Evolutionary conservation across 2,329 filamentous ascomycete genomes (phyloP).

Genomic region (Clarireedia homoeocarpa): DNA sequence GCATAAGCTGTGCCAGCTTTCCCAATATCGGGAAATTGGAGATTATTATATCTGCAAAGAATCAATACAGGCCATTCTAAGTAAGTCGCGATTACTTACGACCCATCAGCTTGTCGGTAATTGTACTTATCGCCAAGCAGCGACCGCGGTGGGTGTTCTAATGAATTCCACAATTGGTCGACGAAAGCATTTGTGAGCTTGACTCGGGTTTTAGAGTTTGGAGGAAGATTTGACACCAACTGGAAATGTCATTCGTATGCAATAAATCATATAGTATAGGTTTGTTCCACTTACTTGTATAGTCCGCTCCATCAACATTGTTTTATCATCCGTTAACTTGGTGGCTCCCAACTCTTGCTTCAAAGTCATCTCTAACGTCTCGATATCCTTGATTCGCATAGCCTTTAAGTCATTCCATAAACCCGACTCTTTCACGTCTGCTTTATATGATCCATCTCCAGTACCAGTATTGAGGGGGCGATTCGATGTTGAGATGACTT

Average conservation of each 20-base stretch:
- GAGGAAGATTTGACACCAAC: conserved; percentile 57
- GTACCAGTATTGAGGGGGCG: conserved; percentile 56
- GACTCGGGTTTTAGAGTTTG: conserved; percentile 42
- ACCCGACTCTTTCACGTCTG: conserved; percentile 40
- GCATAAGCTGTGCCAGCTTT: conserved; percentile 61
- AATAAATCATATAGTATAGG: background rate
- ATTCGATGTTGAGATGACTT: conserved; percentile 39
- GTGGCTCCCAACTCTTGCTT: conserved; percentile 54
- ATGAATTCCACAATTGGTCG: conserved; percentile 58
- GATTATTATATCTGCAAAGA: conserved; percentile 35
- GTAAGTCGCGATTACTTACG: conserved; percentile 39
- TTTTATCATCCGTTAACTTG: conserved; percentile 61
- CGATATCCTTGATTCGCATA: conserved; percentile 45
- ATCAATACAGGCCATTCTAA: background rate
- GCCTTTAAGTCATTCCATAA: conserved; percentile 50
- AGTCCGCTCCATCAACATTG: conserved; percentile 66
- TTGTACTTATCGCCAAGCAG: conserved; percentile 53
- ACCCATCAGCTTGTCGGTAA: conserved; percentile 59
- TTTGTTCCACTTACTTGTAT: conserved; percentile 42
- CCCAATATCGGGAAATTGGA: conserved; percentile 55
- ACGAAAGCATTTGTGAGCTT: conserved; percentile 61
- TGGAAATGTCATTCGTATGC: conserved; percentile 24
- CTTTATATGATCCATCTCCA: conserved; percentile 53
- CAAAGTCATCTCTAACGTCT: conserved; percentile 52
- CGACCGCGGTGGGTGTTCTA: conserved; percentile 63